Base-by-base conservation (phyloP, 2,329 filamentous ascomycete species). In the Teratosphaeria destructans region DNA sequence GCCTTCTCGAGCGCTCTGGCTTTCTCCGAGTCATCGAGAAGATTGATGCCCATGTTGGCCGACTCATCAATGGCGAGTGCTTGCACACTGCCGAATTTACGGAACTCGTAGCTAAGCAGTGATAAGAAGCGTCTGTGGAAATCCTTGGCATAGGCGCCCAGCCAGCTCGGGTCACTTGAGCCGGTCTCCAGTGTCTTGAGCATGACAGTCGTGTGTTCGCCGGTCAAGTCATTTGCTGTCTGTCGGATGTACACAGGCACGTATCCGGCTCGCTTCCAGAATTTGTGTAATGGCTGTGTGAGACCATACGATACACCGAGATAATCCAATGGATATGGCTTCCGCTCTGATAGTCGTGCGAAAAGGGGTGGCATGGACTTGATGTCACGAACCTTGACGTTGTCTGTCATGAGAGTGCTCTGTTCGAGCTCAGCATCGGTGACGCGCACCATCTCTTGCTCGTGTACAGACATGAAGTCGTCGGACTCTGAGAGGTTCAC, bases 141-240 rank as follows among this genome's bases (percentile, higher is more conserved):
- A 73, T 99, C 94, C 62, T 88, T 84, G 3, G 93, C 83, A 70
- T 95, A 99, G 2, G 91, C 90, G 16, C 89, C 90, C 0, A 97
- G 85, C 94, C 94, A 97, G 68, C 83, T 85, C 59, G 79, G 79
- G 66, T 96, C 90, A 52, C 85, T 85, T 58, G 79, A 79, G 61
- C 84, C 81, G 6, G 63, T 66, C 2, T 79, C 74, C 2, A 99
- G 80, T 1, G 91, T 88, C 60, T 90, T 85, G 55, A 99, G 82
- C 95, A 99, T 99, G 32, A 99, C 93, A 71, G 91, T 96, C 0
- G 94, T 96, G 73, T 99, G 94, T 75, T 99, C 94, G 59, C 94
- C 94, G 0, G 95, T 99, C 54, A 99, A 81, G 60, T 97, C 94
- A 71, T 97, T 99, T 57, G 94, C 82, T 2, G 95, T 99, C 77